phyloP scores from a whole-genome alignment of 1,139 yeast genomes.

The Suhomyces ambrosiae region DNA sequence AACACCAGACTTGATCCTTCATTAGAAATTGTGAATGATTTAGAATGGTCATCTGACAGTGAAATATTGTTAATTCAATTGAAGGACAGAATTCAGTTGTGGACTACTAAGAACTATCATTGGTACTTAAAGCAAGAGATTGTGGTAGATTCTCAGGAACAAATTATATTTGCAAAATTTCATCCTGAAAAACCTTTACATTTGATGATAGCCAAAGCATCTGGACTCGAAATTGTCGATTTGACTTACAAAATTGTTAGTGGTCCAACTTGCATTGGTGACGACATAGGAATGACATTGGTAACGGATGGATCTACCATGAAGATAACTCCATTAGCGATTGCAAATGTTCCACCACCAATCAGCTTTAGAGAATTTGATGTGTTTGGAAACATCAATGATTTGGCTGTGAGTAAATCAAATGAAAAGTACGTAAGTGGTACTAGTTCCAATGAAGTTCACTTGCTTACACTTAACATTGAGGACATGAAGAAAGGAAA shows the following conservation, averaged over 20 bases:
- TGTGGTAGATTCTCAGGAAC: conserved; percentile 27
- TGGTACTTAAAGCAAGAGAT: conserved; percentile 93
- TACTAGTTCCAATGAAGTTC: conserved; percentile 40
- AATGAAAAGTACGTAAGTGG: conserved; percentile 63
- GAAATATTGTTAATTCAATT: conserved; percentile 75
- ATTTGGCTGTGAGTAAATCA: conserved; percentile 64
- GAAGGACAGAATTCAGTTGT: conserved; percentile 66
- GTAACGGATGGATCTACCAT: conserved; percentile 81
- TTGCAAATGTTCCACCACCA: conserved; percentile 97
- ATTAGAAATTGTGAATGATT: conserved; percentile 47
- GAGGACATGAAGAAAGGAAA: conserved; percentile 41
- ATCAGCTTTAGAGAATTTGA: conserved; percentile 70
- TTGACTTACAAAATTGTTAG: conserved; percentile 63
- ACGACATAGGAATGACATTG: conserved; percentile 74
- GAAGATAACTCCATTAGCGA: conserved; percentile 76
- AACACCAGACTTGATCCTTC: conserved; percentile 59
- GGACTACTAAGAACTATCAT: conserved; percentile 92
- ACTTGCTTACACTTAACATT: conserved; percentile 25
- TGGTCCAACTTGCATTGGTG: conserved; percentile 70
- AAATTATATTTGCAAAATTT: conserved; percentile 63
- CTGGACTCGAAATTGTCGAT: conserved; percentile 63
- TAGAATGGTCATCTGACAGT: conserved; percentile 84
- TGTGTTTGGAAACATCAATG: conserved; percentile 51
- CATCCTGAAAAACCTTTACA: conserved; percentile 89
- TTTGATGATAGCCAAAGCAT: conserved; percentile 60